Evolutionary conservation across 495 filamentous ascomycete species (phyloP), one percentile per base, ranked within the genome.

Genomic region (Elasticomyces elasticus): DNA sequence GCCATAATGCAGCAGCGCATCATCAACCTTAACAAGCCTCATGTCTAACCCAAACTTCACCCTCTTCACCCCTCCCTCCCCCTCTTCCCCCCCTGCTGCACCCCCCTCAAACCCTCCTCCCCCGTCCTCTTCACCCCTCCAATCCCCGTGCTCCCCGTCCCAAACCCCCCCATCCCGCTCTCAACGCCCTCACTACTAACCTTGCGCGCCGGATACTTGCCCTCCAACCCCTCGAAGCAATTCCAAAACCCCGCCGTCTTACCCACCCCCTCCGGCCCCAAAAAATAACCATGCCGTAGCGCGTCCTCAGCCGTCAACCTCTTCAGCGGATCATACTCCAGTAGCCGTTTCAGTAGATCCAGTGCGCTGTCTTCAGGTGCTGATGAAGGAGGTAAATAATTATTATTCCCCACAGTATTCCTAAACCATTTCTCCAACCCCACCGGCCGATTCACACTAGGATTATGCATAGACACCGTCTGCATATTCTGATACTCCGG

Each of bases 111-210:
- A n/a, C n/a, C n/a, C n/a, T n/a, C n/a, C n/a, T n/a, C n/a, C n/a
- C n/a, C n/a, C n/a, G n/a, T n/a, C n/a, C n/a, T n/a, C n/a, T n/a
- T n/a, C n/a, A n/a, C n/a, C n/a, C n/a, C n/a, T n/a, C n/a, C n/a
- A n/a, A n/a, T n/a, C n/a, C n/a, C n/a, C n/a, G n/a, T n/a, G n/a
- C n/a, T n/a, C n/a, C n/a, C n/a, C n/a, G n/a, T n/a, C n/a, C n/a
- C n/a, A n/a, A n/a, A n/a, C n/a, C n/a, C n/a, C n/a, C n/a, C n/a
- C n/a, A n/a, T n/a, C n/a, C n/a, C n/a, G n/a, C n/a, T n/a, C n/a
- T n/a, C n/a, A n/a, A n/a, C n/a, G n/a, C n/a, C 89, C 60, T 97
- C 92, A 62, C 91, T 84, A 49, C 83, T 94, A 5, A 99, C 90
- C 38, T 88, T 79, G 1, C 92, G 81, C 63, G 85, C 80, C 1